These are phyloP conservation scores for Cetraspora pellucida DNA, from an alignment of 192 early-diverging fungal species.

Conservation along the genomic window DNA sequence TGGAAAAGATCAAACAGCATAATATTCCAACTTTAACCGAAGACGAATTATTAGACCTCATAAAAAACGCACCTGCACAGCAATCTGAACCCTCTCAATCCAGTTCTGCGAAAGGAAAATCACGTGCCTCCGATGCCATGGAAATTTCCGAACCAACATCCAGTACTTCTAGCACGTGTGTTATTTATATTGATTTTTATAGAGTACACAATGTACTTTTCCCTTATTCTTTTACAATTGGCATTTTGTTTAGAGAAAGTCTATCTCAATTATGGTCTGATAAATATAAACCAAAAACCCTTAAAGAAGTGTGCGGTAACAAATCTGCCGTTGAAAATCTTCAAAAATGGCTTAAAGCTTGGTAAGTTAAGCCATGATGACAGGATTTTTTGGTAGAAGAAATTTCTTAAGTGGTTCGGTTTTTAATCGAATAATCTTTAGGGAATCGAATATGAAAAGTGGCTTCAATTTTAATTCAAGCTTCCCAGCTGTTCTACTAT, in stretches of 20 bases:
- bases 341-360: slow-evolving; percentile 72
- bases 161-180: not conserved
- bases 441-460: slow-evolving; percentile 51
- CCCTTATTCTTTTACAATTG: not conserved
- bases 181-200: not conserved
- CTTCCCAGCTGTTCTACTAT: slow-evolving; percentile 76
- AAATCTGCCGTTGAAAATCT: slow-evolving; percentile 70
- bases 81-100: slow-evolving; percentile 8
- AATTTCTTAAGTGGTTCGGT: not conserved
- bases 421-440: slow-evolving; percentile 13
- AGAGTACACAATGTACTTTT: not conserved
- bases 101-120: slow-evolving; percentile 2
- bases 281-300: slow-evolving; percentile 84
- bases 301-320: slow-evolving; percentile 89
- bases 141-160: not conserved
- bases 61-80: slow-evolving; percentile 56
- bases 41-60: slow-evolving; percentile 81
- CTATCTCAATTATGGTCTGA: slow-evolving; percentile 82
- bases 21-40: slow-evolving; percentile 78
- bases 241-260: not conserved
- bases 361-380: slow-evolving; percentile 51
- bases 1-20: slow-evolving; percentile 72
- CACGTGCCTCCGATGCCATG: not conserved
- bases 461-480: slow-evolving; percentile 58
- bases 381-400: slow-evolving; percentile 26